A percentile compares a stretch with the other conserved stretches of the same genome.
Conservation (phyloP, 768 basidiomycete species). For the Suillus bovinus region DNA sequence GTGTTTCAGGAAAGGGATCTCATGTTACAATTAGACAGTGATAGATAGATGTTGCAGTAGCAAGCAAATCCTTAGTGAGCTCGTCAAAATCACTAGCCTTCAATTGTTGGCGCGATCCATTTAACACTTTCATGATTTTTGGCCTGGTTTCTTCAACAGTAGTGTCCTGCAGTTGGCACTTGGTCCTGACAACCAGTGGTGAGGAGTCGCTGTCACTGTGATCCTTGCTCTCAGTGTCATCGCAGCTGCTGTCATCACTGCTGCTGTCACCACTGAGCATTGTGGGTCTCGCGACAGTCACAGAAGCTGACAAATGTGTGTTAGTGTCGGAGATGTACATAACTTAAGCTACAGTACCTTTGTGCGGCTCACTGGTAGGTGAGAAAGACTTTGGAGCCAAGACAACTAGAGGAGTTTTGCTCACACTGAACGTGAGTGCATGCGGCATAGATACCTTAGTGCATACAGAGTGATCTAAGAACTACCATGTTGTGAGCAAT, state of each 20-base stretch:
- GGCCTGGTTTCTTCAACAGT: background rate
- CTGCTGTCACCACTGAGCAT: background rate
- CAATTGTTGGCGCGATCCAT: background rate
- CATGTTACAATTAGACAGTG: conserved; percentile 19
- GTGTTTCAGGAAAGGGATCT: conserved; percentile 26
- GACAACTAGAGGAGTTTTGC: background rate
- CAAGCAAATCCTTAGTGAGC: conserved; percentile 18
- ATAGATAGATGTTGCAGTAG: conserved; percentile 15
- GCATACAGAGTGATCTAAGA: too few relatives aligned
- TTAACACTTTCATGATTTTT: background rate
- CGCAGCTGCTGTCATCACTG: too few relatives aligned
- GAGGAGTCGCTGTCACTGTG: too few relatives aligned
- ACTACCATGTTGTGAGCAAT: too few relatives aligned
- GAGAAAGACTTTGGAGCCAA: background rate
- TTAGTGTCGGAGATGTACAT: background rate
- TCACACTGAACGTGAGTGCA: background rate
- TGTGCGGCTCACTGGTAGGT: background rate
- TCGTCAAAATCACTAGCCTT: conserved; percentile 22
- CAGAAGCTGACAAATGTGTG: background rate
- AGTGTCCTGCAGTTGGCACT: background rate
- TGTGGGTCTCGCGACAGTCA: too few relatives aligned
- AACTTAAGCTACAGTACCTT: background rate
- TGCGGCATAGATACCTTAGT: background rate
- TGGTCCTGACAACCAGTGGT: background rate
- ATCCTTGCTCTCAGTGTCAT: too few relatives aligned